A percentile compares a stretch with the other conserved stretches of the same genome.
phyloP scores from a whole-genome alignment of 2,329 filamentous ascomycete genomes.

The Thielaviopsis musarum region DNA sequence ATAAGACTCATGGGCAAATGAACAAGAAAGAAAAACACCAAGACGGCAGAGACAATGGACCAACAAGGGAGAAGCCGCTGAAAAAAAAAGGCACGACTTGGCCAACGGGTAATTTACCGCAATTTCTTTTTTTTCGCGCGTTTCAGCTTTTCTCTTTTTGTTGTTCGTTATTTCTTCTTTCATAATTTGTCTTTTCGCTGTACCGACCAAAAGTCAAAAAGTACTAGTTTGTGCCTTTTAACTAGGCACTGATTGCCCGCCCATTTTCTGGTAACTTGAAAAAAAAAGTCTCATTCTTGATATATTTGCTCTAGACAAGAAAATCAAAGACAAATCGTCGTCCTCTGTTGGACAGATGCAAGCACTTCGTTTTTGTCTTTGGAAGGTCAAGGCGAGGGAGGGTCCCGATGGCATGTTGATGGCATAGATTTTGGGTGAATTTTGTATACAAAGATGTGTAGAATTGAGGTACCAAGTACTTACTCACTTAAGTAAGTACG shows the following conservation, averaged over 20 bases:
- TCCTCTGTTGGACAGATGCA: not conserved
- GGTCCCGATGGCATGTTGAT: not conserved
- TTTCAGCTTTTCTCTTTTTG: not conserved
- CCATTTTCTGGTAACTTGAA: not conserved
- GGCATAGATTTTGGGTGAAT: not conserved
- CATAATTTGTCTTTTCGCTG: not conserved
- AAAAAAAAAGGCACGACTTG: not conserved
- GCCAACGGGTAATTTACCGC: not conserved
- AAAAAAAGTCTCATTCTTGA: not conserved
- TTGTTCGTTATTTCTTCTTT: not conserved
- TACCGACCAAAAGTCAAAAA: not conserved
- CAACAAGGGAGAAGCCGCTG: not conserved
- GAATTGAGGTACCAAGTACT: not conserved
- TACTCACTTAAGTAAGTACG: not conserved
- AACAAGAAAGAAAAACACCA: too few species aligned
- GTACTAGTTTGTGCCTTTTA: too few species aligned
- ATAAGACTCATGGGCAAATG: not conserved
- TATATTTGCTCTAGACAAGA: not conserved
- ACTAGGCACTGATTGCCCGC: not conserved
- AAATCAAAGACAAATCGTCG: not conserved
- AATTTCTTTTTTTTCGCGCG: not conserved
- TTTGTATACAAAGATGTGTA: not conserved
- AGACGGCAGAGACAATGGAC: too few species aligned
- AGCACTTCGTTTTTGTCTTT: not conserved
- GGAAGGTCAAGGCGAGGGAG: not conserved